Base-by-base conservation (phyloP, 108 stramenopile genomes). In the Fragilaria radians region DNA sequence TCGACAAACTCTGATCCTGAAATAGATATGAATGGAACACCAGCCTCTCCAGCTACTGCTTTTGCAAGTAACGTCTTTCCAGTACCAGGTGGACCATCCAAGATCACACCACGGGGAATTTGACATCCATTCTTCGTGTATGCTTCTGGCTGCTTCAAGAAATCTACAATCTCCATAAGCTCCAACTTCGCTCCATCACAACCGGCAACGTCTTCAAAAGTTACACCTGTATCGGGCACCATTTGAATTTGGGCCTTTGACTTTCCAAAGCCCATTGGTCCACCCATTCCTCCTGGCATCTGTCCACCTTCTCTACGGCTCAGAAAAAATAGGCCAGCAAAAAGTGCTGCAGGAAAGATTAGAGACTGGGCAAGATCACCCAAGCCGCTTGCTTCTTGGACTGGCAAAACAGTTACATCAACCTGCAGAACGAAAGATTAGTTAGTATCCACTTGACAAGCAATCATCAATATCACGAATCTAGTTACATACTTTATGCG, bases 91-190 rank as follows among this genome's bases (percentile, higher is more conserved):
- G 98, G 98, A 1, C 98, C 98, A 32, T 76, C 82, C 7, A 99
- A 62, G 24, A 99, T 66, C 2, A 94, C 98, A 1, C 98, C 98
- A 72, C 95, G 97, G 28, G 98, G 98, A 57, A 97, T 97, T 78
- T 95, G 94, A 46, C 94, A 95, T 33, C 98, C 96, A 23, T 97
- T 65, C 66, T 94, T 89, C 2, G 93, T 94, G 63, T 97, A 99
- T 55, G 77, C 71, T 18, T 71, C 66, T 0, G 89, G 76, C 54
- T 93, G 85, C 64, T 95, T 88, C 54, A 99, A 78, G 66, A 99
- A 99, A 54, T 96, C 91, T 0, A 99, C 98, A 71, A 99, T 96
- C 70, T 99, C 98, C 96, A 97, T 96, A 54, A 99, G 82, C 79
- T 99, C 98, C 67, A 70, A 72, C 84, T 99, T 99, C 28, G 98